Percentiles rank a stretch among this genome's conserved stretches.
Evolutionary conservation across 2,329 filamentous ascomycete genomes (phyloP).

Genomic region (Pseudogymnoascus sp.): DNA sequence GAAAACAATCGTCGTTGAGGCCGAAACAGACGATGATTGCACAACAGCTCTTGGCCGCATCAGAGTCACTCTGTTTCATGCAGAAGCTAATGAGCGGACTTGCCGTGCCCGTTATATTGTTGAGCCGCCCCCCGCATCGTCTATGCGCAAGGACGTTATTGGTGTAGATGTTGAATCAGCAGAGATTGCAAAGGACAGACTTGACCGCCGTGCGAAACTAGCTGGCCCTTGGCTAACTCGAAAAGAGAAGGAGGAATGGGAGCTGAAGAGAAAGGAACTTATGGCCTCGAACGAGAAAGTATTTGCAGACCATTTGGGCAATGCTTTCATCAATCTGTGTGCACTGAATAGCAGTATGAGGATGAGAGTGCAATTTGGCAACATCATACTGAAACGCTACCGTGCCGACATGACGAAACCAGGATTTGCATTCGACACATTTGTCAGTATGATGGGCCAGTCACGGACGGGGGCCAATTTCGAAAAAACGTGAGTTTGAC

Average conservation of each 20-base stretch:
- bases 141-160: slow-evolving; percentile 13
- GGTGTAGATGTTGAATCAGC: background rate
- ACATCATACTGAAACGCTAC: slow-evolving; percentile 18
- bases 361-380: slow-evolving; percentile 27
- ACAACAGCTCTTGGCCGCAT: background rate
- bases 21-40: background rate
- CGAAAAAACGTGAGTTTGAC: slow-evolving; percentile 23
- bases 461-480: slow-evolving; percentile 18
- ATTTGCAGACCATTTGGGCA: slow-evolving; percentile 17
- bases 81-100: background rate
- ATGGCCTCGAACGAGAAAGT: slow-evolving; percentile 11
- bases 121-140: slow-evolving; percentile 17
- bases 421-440: slow-evolving; percentile 16
- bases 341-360: slow-evolving; percentile 22
- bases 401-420: slow-evolving; percentile 14
- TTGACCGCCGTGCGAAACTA: slow-evolving; percentile 10
- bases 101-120: slow-evolving; percentile 16
- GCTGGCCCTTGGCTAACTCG: slow-evolving; percentile 12
- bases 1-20: background rate
- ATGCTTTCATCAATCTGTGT: slow-evolving; percentile 17
- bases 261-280: slow-evolving; percentile 9
- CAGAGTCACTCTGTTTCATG: background rate
- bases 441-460: slow-evolving; percentile 21
- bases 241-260: slow-evolving; percentile 16
- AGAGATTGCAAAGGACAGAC: background rate